A percentile compares a stretch with the other conserved stretches of the same genome.
Evolutionary conservation across 495 filamentous ascomycete genomes (phyloP).

Genomic region (Penicillium roqueforti): DNA sequence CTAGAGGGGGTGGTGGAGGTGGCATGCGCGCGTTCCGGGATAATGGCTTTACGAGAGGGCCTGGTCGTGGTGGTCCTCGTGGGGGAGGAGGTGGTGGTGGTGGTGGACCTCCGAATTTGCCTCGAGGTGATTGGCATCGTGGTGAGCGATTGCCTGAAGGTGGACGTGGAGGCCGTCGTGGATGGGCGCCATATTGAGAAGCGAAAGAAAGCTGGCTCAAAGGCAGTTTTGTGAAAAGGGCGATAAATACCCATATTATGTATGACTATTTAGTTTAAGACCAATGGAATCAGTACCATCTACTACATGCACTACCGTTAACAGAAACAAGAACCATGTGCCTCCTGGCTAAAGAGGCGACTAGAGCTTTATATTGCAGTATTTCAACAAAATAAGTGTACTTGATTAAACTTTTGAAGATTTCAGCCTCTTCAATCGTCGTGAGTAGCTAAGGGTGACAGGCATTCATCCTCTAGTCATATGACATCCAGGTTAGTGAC

Average conservation of each 20-base stretch:
- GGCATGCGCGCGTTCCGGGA: conserved; percentile 49
- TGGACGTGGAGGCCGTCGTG: conserved; percentile 33
- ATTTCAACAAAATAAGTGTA: background rate
- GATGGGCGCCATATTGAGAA: conserved; percentile 42
- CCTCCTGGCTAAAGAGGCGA: background rate
- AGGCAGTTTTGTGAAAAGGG: background rate
- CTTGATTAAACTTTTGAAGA: background rate
- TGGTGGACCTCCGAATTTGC: conserved; percentile 18
- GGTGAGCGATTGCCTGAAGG: conserved; percentile 43
- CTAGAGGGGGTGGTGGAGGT: conserved; percentile 17
- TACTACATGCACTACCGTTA: background rate
- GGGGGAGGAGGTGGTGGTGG: conserved; percentile 33
- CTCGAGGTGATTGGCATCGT: conserved; percentile 42
- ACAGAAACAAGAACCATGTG: background rate
- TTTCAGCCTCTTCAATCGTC: background rate
- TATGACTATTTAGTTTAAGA: conserved; percentile 14
- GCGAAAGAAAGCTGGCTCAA: background rate
- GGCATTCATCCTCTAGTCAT: background rate
- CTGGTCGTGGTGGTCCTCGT: conserved; percentile 19
- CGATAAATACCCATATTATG: conserved; percentile 14
- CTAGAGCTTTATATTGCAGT: background rate
- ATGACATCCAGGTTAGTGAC: background rate
- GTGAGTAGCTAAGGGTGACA: background rate
- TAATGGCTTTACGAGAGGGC: conserved; percentile 40
- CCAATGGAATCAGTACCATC: conserved; percentile 4